These are phyloP conservation scores for Stellera chamaejasme DNA, from an alignment of 345 rosid genomes.

Conservation along the genomic window DNA sequence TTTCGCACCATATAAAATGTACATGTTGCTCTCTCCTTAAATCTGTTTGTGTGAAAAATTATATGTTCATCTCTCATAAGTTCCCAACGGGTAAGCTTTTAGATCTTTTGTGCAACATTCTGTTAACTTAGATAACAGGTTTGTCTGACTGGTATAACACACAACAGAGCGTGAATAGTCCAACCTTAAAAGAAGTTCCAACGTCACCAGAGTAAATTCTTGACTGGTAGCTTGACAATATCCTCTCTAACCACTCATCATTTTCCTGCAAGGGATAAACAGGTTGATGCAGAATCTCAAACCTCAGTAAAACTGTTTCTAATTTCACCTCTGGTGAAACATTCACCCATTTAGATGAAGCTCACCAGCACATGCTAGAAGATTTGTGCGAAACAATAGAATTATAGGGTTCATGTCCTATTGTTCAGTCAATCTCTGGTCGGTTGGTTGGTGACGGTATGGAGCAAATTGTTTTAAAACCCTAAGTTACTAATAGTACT, in stretches of 20 bases:
- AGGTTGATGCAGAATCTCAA: neutral
- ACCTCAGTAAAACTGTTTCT: no score
- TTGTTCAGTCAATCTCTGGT: no score
- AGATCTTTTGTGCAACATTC: neutral
- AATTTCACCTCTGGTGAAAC: no score
- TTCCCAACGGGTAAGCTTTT: neutral
- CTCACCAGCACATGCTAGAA: no score
- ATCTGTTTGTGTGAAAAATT: no score
- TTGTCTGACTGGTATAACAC: neutral
- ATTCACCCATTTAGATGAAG: no score
- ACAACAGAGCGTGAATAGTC: conserved; percentile 12
- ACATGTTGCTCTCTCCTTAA: no score
- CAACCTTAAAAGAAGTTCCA: conserved; percentile 49
- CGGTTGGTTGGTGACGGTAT: neutral
- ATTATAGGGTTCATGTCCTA: neutral
- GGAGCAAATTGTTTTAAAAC: neutral
- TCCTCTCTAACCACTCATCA: conserved; percentile 42
- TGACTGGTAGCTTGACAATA: conserved; percentile 69
- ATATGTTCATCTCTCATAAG: no score
- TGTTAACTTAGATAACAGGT: neutral
- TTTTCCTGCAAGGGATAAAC: conserved; percentile 26
- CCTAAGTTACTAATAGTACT: neutral
- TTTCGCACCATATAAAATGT: no score
- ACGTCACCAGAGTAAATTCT: conserved; percentile 68
- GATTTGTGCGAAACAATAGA: neutral